phyloP scores from a whole-genome alignment of 441 rosid species.

The Gossypium davidsonii region DNA sequence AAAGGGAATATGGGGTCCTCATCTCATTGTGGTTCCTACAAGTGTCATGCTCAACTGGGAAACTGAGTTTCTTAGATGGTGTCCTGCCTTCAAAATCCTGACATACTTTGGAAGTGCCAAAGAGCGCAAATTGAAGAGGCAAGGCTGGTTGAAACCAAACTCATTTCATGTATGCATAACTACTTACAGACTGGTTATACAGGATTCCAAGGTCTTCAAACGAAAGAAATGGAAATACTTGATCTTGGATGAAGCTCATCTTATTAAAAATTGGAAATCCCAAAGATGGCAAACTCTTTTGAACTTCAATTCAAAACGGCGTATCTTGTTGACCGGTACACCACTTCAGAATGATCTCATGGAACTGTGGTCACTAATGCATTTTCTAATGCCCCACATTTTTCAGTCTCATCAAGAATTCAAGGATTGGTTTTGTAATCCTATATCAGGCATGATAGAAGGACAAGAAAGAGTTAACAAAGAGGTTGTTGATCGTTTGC shows the following conservation, averaged over 20 bases:
- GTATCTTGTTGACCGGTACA: constrained; percentile 94
- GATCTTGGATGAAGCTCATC: constrained; percentile 99
- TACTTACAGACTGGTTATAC: constrained; percentile 94
- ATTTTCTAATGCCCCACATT: constrained; percentile 98
- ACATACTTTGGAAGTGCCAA: constrained; percentile 99
- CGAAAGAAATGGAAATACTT: constrained; percentile 99
- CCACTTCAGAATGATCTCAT: constrained; percentile 99
- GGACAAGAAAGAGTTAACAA: constrained; percentile 97
- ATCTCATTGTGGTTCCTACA: constrained; percentile 98
- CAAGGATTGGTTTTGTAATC: constrained; percentile 99
- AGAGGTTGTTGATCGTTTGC: constrained; percentile 97
- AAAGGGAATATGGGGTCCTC: constrained; percentile 99
- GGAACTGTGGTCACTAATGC: constrained; percentile 99
- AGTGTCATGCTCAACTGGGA: constrained; percentile 99
- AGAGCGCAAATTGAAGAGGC: constrained; percentile 94
- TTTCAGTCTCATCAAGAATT: constrained; percentile 99
- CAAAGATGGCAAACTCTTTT: constrained; percentile 99
- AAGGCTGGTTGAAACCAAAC: constrained; percentile 98
- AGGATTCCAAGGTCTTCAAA: constrained; percentile 95
- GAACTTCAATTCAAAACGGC: constrained; percentile 96
- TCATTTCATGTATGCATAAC: constrained; percentile 97
- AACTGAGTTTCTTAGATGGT: constrained; percentile 99
- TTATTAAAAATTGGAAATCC: constrained; percentile 99
- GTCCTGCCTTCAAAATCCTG: constrained; percentile 98
- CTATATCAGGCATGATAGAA: constrained; percentile 99